Base-by-base conservation (phyloP, 257 asterid species). In the Petrea volubilis region DNA sequence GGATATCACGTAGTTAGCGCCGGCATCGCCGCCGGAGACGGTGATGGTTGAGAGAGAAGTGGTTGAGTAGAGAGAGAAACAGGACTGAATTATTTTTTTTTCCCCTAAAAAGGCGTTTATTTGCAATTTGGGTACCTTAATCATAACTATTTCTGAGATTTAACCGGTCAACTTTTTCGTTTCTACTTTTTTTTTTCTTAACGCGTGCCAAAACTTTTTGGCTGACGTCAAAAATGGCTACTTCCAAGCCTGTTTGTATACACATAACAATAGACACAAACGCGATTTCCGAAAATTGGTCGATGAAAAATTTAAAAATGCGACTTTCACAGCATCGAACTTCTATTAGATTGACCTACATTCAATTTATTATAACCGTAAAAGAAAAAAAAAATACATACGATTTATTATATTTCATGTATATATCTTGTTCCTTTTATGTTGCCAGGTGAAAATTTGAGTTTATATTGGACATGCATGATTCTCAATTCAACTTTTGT, bases 1-100 rank as follows among this genome's bases (percentile, higher is more conserved):
- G 36, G 60, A 62, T 25, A 71, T 28, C 15, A 50, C 50, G 25
- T 15, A 4, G 7, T 7, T 15, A 10, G 73, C 2, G 66, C 80
- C 78, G 73, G 78, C 75, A 74, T 70, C 67, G 78, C 75, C 80
- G 80, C 80, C 77, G 77, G 78, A 28, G 65, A 43, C 70, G 52
- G 71, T 70, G 56, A 71, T 31, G 64, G 59, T 38, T 40, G 71
- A 47, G 76, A 78, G 79, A 73, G 41, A 51, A 46, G 8, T 4
- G 23, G 31, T 7, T 2, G 43, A 38, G 43, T 38, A 38, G 43
- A 38, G 43, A 38, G 43, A 38, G 71, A 68, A 28, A 28, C 0
- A 7, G 52, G 75, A 10, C 23, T 28, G 74, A 49, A 34, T 59
- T 62, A 27, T 52, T 25, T 31, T 18, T 29, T 47, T 25, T 18